Base-by-base conservation (phyloP, 371 early-diverging fungal genomes). In the Mucor indicus region DNA sequence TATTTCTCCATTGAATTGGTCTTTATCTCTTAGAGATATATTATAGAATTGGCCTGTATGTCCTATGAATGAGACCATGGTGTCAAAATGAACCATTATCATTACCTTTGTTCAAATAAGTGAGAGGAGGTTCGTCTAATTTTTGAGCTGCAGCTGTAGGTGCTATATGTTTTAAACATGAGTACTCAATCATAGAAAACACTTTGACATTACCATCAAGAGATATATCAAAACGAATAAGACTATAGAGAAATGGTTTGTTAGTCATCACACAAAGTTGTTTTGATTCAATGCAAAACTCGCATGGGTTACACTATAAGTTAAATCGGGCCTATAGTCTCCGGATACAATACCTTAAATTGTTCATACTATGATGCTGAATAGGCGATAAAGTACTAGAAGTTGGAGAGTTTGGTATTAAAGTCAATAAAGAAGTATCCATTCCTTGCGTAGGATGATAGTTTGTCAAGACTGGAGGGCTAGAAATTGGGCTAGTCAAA, bases 1-100 rank as follows among this genome's bases (percentile, higher is more conserved):
- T 19, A 84, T 48, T 9, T 75, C 77, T 15, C 69, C 76, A 42
- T 79, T 76, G 40, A 47, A 64, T 23, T 52, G 54, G 1, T 69
- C 63, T 1, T 44, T 55, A 51, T 83, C 83, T 41, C 62, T 58
- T 31, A 83, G 35, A 13, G 48, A 43, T 20, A 83, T 55, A 4
- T 62, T 63, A 36, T 83, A 83, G 33, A 72, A 75, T 53, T 83
- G 83, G 4, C 76, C 80, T 79, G 41, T 12, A 16, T 30, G 21
- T 38, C 4, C 17, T 8, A 42, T 32, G 20, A 35, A 31, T 29
- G 5, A 30, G 16, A 8, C 3, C 7, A 12, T 13, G 15, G 15
- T 30, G 22, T 10, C 19, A 31, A 23, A 12, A 32, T 10, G 37
- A 4, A 3, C 8, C 4, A 33, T 36, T 27, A 27, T 27, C 29